Evolutionary conservation across 2,329 filamentous ascomycete genomes (phyloP).

Genomic region (Tolypocladium guangdongense): DNA sequence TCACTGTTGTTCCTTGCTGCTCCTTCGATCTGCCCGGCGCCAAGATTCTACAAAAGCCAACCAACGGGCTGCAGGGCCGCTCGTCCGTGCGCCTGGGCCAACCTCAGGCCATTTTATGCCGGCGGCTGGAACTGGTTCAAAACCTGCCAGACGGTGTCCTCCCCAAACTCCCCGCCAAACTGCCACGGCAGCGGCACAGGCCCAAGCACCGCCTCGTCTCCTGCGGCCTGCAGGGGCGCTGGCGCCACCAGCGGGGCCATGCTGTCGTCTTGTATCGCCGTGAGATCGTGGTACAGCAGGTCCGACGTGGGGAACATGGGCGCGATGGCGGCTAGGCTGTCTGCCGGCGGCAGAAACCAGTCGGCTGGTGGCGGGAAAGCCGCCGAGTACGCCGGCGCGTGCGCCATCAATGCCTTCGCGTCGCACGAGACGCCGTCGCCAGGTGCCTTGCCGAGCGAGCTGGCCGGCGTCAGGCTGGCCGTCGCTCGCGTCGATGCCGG

Average conservation of each 20-base stretch:
- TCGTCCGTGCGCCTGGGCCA: too few relatives aligned
- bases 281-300: conserved; percentile 45
- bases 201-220: background rate
- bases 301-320: conserved; percentile 48
- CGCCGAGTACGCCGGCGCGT: background rate
- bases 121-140: conserved; percentile 36
- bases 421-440: background rate
- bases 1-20: too few relatives aligned
- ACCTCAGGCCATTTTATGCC: conserved; percentile 4
- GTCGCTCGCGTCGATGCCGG: conserved; percentile 2
- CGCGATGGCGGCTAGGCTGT: conserved; percentile 39
- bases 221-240: background rate
- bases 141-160: conserved; percentile 45
- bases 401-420: background rate
- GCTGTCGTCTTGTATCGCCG: conserved; percentile 24
- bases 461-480: background rate
- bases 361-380: conserved; percentile 8
- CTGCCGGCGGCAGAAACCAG: conserved; percentile 31
- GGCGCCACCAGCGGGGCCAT: background rate
- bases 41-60: too few relatives aligned
- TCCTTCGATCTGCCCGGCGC: too few relatives aligned
- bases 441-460: background rate
- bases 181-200: conserved; percentile 25
- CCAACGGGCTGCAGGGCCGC: too few relatives aligned
- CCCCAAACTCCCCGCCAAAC: conserved; percentile 44